Percentiles rank a stretch among this genome's conserved stretches.
Conservation (phyloP, 257 asterid species). For the Rauvolfia tetraphylla region DNA sequence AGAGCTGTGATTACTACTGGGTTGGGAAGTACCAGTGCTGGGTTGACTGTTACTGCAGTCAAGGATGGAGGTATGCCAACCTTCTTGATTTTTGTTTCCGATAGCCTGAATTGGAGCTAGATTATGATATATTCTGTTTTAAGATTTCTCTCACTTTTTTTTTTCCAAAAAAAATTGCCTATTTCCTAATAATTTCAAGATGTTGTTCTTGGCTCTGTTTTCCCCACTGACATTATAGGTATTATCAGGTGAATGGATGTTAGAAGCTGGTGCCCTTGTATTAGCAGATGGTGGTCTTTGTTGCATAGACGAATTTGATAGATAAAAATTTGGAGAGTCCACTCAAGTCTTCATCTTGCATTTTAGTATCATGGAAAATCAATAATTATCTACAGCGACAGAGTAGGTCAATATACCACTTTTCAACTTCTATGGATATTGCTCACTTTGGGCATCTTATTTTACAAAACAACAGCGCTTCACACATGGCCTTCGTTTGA, state of each 20-base stretch:
- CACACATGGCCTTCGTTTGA: neutral
- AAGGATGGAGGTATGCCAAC: constrained; percentile 83
- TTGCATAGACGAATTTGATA: constrained; percentile 97
- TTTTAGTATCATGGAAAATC: neutral
- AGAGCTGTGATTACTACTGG: constrained; percentile 97
- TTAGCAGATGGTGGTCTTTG: constrained; percentile 99
- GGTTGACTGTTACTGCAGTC: constrained; percentile 98
- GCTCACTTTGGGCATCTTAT: neutral
- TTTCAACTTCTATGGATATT: neutral
- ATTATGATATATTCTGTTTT: neutral
- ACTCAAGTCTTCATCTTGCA: neutral
- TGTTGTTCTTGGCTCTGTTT: neutral
- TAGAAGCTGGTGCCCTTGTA: constrained; percentile 99
- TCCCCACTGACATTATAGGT: constrained; percentile 13
- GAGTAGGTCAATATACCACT: neutral
- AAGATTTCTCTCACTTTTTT: neutral
- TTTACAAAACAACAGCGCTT: neutral
- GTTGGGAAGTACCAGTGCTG: constrained; percentile 98
- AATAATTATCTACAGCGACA: neutral
- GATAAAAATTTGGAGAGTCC: constrained; percentile 35
- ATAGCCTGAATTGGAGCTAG: neutral
- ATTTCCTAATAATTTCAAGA: neutral
- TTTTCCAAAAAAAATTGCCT: neutral
- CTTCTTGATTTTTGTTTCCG: neutral
- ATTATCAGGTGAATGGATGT: constrained; percentile 92